These are phyloP conservation scores for Tetracladium setigerum DNA, from an alignment of 495 filamentous ascomycete species.

Conservation along the genomic window DNA sequence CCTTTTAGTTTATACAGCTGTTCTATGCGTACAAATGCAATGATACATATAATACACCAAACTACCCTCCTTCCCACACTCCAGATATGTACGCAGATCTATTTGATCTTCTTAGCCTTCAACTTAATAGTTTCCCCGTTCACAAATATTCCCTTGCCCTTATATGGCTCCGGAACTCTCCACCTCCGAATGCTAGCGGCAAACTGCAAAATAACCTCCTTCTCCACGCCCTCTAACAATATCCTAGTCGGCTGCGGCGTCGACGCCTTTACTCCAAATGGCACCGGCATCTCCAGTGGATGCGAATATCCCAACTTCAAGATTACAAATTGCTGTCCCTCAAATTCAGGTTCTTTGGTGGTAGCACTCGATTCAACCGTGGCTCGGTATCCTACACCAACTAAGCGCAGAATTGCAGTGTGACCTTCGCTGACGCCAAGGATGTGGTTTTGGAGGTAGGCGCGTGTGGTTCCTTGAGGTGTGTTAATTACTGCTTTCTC, in stretches of 20 bases:
- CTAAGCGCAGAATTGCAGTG: constrained; percentile 80
- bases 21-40: constrained; percentile 11
- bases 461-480: constrained; percentile 68
- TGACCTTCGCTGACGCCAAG: constrained; percentile 94
- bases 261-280: constrained; percentile 75
- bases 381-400: constrained; percentile 95
- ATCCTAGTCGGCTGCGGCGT: constrained; percentile 92
- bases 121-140: constrained; percentile 95
- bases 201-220: constrained; percentile 78
- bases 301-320: constrained; percentile 96
- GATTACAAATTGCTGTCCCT: constrained; percentile 78
- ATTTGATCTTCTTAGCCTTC: constrained; percentile 99
- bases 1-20: neutral
- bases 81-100: constrained; percentile 23
- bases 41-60: constrained; percentile 20
- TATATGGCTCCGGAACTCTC: constrained; percentile 93
- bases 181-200: constrained; percentile 82
- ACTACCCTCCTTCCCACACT: constrained; percentile 6
- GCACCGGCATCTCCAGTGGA: constrained; percentile 81
- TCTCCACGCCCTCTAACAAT: constrained; percentile 78
- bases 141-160: constrained; percentile 98
- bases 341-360: constrained; percentile 57
- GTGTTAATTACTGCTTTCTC: neutral
- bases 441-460: constrained; percentile 83
- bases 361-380: constrained; percentile 69